phyloP scores from a whole-genome alignment of 345 rosid species.

The Moricandia moricandioides region DNA sequence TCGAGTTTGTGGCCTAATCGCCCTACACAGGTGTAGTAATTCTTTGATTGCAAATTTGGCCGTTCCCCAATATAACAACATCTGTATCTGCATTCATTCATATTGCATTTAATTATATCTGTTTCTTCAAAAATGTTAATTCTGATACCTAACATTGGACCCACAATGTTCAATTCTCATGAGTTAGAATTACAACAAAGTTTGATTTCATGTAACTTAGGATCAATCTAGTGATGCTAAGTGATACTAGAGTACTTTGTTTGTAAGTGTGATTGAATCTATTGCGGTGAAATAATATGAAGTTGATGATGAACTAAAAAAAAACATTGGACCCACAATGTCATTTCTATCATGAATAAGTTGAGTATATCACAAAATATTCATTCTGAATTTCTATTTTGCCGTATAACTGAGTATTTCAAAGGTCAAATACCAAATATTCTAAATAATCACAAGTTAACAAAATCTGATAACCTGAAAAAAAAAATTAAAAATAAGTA shows the following conservation, averaged over 20 bases:
- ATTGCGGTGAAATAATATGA: too few relatives aligned
- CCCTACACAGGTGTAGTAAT: slow-evolving; percentile 24
- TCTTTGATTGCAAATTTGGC: slow-evolving; percentile 20
- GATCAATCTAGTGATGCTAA: too few relatives aligned
- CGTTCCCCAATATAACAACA: slow-evolving; percentile 19
- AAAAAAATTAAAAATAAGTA: neutral
- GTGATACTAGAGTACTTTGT: too few relatives aligned
- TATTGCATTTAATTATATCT: slow-evolving; percentile 11
- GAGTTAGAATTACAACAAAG: too few relatives aligned
- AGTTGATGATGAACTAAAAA: too few relatives aligned
- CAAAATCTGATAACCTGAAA: neutral
- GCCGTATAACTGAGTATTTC: neutral
- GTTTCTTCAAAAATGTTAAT: slow-evolving; percentile 9
- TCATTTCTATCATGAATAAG: slow-evolving; percentile 1
- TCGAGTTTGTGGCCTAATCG: slow-evolving; percentile 26
- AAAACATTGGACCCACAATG: slow-evolving; percentile 30
- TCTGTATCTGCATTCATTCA: slow-evolving; percentile 24
- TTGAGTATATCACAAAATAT: neutral
- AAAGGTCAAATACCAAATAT: neutral
- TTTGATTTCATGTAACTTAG: too few relatives aligned
- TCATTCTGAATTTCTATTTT: neutral
- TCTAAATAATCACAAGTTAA: neutral
- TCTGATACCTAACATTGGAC: slow-evolving; percentile 29
- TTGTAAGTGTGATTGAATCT: too few relatives aligned
- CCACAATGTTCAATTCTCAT: slow-evolving; percentile 16